Evolutionary conservation across 2,329 filamentous ascomycete genomes (phyloP).

Genomic region (Lachnellula occidentalis): DNA sequence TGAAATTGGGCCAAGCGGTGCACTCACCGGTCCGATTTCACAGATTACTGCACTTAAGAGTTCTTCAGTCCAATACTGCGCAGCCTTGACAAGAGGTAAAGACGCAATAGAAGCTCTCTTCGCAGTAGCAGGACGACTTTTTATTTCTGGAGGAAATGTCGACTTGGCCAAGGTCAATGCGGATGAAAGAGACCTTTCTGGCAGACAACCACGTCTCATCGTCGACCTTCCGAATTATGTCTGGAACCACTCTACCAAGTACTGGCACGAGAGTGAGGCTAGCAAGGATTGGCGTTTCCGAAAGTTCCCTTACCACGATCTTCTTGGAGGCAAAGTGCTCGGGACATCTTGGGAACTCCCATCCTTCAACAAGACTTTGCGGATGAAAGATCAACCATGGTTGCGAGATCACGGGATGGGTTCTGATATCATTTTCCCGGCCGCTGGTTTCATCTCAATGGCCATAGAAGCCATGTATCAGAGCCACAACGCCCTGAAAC

Average conservation of each 20-base stretch:
- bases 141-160: not conserved
- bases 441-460: conserved; percentile 16
- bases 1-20: conserved; percentile 33
- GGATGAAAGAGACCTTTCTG: not conserved
- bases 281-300: conserved; percentile 41
- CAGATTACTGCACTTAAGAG: conserved; percentile 25
- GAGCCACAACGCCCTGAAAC: not conserved
- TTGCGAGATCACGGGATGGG: conserved; percentile 45
- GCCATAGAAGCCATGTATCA: conserved; percentile 19
- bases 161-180: conserved; percentile 32
- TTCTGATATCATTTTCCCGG: conserved; percentile 44
- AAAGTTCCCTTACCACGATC: conserved; percentile 41
- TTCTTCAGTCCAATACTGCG: conserved; percentile 18
- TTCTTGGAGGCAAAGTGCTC: conserved; percentile 37
- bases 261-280: conserved; percentile 49
- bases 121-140: conserved; percentile 33
- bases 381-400: conserved; percentile 43
- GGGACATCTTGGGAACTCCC: conserved; percentile 19
- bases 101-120: conserved; percentile 40
- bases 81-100: conserved; percentile 46
- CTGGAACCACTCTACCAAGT: conserved; percentile 48
- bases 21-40: conserved; percentile 29
- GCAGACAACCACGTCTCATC: conserved; percentile 22
- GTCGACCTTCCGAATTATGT: conserved; percentile 44
- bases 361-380: conserved; percentile 27